Conservation (phyloP, 2,329 filamentous ascomycete genomes). For the Diplocarpon mali region DNA sequence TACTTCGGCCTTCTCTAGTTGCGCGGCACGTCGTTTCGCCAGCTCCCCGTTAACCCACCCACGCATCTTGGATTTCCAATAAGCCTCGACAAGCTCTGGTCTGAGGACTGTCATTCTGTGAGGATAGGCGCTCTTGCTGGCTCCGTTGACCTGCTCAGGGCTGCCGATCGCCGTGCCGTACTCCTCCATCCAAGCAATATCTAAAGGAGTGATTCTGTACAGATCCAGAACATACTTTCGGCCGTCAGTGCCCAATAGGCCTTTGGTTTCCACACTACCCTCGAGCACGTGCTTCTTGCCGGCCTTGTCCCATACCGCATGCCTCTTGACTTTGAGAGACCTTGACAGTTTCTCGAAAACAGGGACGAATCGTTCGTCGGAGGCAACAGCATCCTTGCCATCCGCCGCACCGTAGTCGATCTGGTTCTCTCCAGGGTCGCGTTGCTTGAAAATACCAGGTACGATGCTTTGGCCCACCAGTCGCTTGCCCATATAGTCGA, state of each 20-base stretch:
- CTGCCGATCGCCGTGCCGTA: conserved; percentile 37
- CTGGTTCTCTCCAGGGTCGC: conserved; percentile 93
- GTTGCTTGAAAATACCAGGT: conserved; percentile 97
- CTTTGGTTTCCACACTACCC: conserved; percentile 95
- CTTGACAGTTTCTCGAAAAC: conserved; percentile 87
- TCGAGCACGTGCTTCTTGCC: conserved; percentile 82
- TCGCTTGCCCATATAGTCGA: conserved; percentile 94
- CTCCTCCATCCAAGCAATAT: conserved; percentile 84
- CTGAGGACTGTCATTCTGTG: conserved; percentile 94
- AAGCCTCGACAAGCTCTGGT: conserved; percentile 78
- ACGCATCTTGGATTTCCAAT: conserved; percentile 75
- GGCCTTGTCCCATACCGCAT: conserved; percentile 97
- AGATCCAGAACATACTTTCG: conserved; percentile 96
- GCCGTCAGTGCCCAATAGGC: conserved; percentile 90
- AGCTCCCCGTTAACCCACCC: conserved; percentile 79
- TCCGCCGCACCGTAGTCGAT: conserved; percentile 98
- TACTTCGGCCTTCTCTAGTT: conserved; percentile 24
- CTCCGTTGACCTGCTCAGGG: conserved; percentile 25
- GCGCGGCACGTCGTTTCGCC: conserved; percentile 43
- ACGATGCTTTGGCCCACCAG: conserved; percentile 97
- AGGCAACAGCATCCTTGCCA: conserved; percentile 88
- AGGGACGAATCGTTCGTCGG: conserved; percentile 73
- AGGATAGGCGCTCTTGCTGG: conserved; percentile 48
- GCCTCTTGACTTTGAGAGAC: conserved; percentile 82
- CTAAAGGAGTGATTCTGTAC: conserved; percentile 86